Percentiles rank a stretch among this genome's conserved stretches.
phyloP scores from a whole-genome alignment of 2,329 filamentous ascomycete genomes.

The Immersiporthe knoxdaviesiana region DNA sequence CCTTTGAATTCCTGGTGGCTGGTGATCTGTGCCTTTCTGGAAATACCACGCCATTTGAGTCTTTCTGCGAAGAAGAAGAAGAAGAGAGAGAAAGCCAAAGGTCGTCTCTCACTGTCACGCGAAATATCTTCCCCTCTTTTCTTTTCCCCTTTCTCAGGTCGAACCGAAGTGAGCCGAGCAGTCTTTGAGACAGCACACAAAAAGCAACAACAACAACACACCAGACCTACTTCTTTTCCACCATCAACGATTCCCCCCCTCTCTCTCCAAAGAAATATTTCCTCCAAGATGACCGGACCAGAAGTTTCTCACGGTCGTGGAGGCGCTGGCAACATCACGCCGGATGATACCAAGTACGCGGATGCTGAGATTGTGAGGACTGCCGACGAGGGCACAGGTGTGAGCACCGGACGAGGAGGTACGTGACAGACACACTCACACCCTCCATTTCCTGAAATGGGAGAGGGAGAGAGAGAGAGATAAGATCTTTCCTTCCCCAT shows the following conservation, averaged over 20 bases:
- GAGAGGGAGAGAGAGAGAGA: not conserved
- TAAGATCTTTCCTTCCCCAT: not conserved
- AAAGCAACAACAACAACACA: not conserved
- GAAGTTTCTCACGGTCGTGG: conserved; percentile 65
- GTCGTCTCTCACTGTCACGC: not conserved
- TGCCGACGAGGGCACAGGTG: conserved; percentile 59
- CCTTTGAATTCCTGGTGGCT: not conserved
- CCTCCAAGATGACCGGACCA: conserved; percentile 39
- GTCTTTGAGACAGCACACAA: too few relatives aligned
- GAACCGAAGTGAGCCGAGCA: not conserved
- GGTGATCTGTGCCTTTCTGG: not conserved
- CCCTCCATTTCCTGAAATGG: not conserved
- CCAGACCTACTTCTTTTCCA: not conserved
- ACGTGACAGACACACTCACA: conserved; percentile 32
- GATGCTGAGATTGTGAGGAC: conserved; percentile 65
- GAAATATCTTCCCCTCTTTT: not conserved
- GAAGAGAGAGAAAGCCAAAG: not conserved
- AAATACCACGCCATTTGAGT: not conserved
- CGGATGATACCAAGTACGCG: conserved; percentile 61
- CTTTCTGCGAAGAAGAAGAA: not conserved
- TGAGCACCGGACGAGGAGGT: conserved; percentile 64
- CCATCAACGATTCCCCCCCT: not conserved
- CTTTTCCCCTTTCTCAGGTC: not conserved
- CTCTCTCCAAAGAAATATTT: not conserved
- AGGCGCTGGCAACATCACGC: conserved; percentile 64